These are phyloP conservation scores for Pyronema domesticum DNA, from an alignment of 495 filamentous ascomycete species.

Conservation along the genomic window DNA sequence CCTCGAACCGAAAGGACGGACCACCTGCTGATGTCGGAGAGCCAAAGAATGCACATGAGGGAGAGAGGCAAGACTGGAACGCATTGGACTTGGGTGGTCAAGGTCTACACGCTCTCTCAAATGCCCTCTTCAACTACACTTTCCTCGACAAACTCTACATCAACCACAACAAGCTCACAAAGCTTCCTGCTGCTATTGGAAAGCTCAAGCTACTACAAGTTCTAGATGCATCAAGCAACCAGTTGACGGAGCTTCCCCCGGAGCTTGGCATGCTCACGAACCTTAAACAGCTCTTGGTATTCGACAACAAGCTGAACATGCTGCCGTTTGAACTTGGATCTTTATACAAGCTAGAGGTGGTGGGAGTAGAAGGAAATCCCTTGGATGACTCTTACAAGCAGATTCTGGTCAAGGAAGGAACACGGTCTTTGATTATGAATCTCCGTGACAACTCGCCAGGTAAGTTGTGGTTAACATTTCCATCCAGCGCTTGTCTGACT, in stretches of 20 bases:
- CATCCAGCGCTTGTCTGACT: conserved; percentile 16
- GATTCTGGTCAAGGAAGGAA: conserved; percentile 68
- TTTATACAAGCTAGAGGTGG: conserved; percentile 64
- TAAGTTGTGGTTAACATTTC: conserved; percentile 30
- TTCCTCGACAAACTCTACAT: conserved; percentile 84
- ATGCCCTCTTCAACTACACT: conserved; percentile 60
- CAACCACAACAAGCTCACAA: conserved; percentile 69
- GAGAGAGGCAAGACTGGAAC: conserved; percentile 66
- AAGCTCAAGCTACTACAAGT: conserved; percentile 56
- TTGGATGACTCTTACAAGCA: conserved; percentile 52
- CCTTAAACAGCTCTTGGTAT: conserved; percentile 58
- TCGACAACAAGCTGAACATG: conserved; percentile 69
- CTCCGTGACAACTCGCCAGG: conserved; percentile 68
- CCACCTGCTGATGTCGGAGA: conserved; percentile 38
- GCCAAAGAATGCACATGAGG: conserved; percentile 41
- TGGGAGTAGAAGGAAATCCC: conserved; percentile 87
- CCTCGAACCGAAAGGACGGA: conserved; percentile 22
- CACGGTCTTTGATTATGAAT: conserved; percentile 61
- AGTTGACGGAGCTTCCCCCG: conserved; percentile 61
- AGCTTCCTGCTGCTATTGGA: conserved; percentile 60
- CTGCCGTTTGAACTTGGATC: conserved; percentile 78
- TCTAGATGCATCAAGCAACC: conserved; percentile 77
- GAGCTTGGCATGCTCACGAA: conserved; percentile 94
- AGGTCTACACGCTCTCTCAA: conserved; percentile 62
- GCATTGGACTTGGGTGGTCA: conserved; percentile 87